Evolutionary conservation across 805 yeast genomes (phyloP).

Genomic region (Cyberlindnera mycetangii): DNA sequence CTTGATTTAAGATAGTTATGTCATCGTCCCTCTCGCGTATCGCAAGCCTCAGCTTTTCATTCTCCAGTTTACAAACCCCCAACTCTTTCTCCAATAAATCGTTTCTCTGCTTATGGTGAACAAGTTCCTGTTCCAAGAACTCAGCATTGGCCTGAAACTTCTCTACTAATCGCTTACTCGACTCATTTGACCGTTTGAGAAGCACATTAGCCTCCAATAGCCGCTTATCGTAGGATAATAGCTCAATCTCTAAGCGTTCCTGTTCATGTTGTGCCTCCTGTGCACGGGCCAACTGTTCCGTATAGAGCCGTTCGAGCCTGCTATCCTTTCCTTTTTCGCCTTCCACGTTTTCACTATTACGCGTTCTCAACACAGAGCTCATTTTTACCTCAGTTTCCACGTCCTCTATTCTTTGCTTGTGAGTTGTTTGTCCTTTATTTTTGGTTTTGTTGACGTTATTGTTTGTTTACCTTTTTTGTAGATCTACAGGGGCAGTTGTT

Average conservation of each 20-base stretch:
- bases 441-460: background rate
- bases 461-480: conserved; percentile 2
- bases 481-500: too few relatives aligned
- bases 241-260: conserved; percentile 35
- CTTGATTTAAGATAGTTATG: conserved; percentile 17
- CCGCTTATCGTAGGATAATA: conserved; percentile 28
- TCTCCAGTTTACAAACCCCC: background rate
- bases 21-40: conserved; percentile 15
- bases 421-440: too few relatives aligned
- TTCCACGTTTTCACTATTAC: conserved; percentile 2
- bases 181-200: conserved; percentile 10
- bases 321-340: background rate
- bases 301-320: conserved; percentile 21
- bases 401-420: too few relatives aligned
- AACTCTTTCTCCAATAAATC: conserved; percentile 10
- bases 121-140: conserved; percentile 18
- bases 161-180: conserved; percentile 15
- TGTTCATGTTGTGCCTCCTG: conserved; percentile 33
- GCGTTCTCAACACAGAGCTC: background rate
- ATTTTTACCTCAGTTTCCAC: too few relatives aligned
- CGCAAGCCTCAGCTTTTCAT: background rate
- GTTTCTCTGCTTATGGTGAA: conserved; percentile 17
- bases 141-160: conserved; percentile 17
- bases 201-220: conserved; percentile 12
- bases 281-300: conserved; percentile 24